phyloP scores from a whole-genome alignment of 129 eudicot species.

The Pulicaria dysenterica region DNA sequence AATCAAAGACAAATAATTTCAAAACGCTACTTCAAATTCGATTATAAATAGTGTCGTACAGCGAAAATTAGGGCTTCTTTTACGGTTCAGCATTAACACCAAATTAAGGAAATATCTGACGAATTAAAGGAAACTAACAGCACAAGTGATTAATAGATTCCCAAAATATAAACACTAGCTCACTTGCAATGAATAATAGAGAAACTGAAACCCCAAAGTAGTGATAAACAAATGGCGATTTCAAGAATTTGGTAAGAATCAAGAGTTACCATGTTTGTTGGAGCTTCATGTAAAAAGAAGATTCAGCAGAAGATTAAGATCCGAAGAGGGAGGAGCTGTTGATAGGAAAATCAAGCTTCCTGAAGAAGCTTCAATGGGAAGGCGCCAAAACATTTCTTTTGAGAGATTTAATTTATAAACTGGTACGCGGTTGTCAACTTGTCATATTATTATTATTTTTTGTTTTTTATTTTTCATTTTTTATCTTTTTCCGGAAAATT shows the following conservation, averaged over 20 bases:
- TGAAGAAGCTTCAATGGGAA: too few species aligned
- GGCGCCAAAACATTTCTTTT: too few species aligned
- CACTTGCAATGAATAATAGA: neutral
- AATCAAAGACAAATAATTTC: neutral
- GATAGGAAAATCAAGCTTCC: too few species aligned
- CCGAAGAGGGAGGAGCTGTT: too few species aligned
- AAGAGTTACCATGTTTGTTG: constrained; percentile 31
- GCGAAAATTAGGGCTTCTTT: neutral
- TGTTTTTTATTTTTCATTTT: too few species aligned
- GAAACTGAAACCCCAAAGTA: constrained; percentile 1
- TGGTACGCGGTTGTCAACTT: too few species aligned
- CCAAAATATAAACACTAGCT: neutral
- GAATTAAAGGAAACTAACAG: neutral
- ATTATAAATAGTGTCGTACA: neutral
- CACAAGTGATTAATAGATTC: neutral
- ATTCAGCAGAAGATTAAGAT: neutral
- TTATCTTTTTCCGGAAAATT: too few species aligned
- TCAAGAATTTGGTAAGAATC: neutral
- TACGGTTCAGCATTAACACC: neutral
- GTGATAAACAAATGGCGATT: neutral
- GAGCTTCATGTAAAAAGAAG: constrained; percentile 11
- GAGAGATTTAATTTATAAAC: too few species aligned
- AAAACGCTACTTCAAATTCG: neutral
- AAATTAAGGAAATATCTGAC: neutral
- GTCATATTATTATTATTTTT: too few species aligned